Conservation (phyloP, 2,329 filamentous ascomycete genomes). For the Stagonosporopsis cucurbitacearum region DNA sequence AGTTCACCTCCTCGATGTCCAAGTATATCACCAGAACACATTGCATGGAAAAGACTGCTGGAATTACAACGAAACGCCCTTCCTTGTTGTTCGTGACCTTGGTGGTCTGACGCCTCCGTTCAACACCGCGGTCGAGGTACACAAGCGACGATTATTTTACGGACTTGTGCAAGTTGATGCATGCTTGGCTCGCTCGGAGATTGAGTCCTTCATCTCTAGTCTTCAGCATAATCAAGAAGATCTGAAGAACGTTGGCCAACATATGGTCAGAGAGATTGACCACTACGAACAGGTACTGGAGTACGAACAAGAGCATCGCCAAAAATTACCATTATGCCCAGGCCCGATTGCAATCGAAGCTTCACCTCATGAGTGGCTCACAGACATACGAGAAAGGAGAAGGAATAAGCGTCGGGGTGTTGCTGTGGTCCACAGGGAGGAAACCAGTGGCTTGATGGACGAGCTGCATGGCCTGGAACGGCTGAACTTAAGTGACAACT, state of each 20-base stretch:
- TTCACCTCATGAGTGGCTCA: slow-evolving; percentile 32
- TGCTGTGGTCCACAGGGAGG: slow-evolving; percentile 15
- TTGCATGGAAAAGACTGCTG: slow-evolving; percentile 29
- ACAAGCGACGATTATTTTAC: slow-evolving; percentile 33
- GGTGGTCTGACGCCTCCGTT: slow-evolving; percentile 30
- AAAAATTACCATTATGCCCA: slow-evolving; percentile 33
- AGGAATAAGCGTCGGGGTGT: slow-evolving; percentile 31
- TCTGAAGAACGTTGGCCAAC: slow-evolving; percentile 22
- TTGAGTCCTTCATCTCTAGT: slow-evolving; percentile 11
- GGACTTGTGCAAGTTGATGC: slow-evolving; percentile 18
- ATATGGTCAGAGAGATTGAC: slow-evolving; percentile 29
- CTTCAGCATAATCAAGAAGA: slow-evolving; percentile 11
- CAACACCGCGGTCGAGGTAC: slow-evolving; percentile 27
- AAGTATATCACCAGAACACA: slow-evolving; percentile 31
- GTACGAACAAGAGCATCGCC: slow-evolving; percentile 33
- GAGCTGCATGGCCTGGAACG: slow-evolving; percentile 15
- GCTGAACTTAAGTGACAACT: slow-evolving; percentile 9
- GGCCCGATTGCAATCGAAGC: slow-evolving; percentile 31
- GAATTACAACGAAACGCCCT: slow-evolving; percentile 34
- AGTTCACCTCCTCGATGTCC: slow-evolving; percentile 35
- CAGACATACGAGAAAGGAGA: slow-evolving; percentile 27
- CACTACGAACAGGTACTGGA: slow-evolving; percentile 27
- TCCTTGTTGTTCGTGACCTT: slow-evolving; percentile 30
- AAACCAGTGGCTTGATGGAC: slow-evolving; percentile 12
- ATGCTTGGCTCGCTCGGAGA: slow-evolving; percentile 15